These are phyloP conservation scores for Trametes pubescens DNA, from an alignment of 1,284 basidiomycete genomes.

Conservation along the genomic window DNA sequence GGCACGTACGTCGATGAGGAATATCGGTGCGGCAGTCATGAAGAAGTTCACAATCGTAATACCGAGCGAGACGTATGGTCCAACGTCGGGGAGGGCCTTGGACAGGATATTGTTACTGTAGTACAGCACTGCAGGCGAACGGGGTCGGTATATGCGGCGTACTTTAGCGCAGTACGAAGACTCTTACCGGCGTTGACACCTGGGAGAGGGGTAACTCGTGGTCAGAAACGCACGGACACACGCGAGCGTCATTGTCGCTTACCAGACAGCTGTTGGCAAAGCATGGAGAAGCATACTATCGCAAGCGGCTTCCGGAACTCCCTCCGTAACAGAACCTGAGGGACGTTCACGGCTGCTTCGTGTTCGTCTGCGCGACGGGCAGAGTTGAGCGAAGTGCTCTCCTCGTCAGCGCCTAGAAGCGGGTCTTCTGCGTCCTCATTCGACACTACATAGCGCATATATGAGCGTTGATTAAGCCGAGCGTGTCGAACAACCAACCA, in stretches of 20 bases:
- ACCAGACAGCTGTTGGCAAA: slow-evolving; percentile 84
- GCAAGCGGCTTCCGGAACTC: slow-evolving; percentile 75
- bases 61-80: slow-evolving; percentile 80
- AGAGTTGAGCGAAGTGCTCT: slow-evolving; percentile 43
- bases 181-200: slow-evolving; percentile 65
- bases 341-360: slow-evolving; percentile 56
- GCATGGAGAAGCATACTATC: slow-evolving; percentile 77
- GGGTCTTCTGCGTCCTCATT: slow-evolving; percentile 49
- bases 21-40: slow-evolving; percentile 84
- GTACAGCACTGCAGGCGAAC: slow-evolving; percentile 70
- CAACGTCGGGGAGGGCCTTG: slow-evolving; percentile 78
- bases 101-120: slow-evolving; percentile 90
- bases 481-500: slow-evolving; percentile 21
- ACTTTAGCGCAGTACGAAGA: neutral
- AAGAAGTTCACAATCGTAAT: slow-evolving; percentile 85
- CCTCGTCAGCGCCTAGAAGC: slow-evolving; percentile 48
- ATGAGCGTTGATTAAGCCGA: slow-evolving; percentile 5
- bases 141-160: slow-evolving; percentile 1
- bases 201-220: slow-evolving; percentile 18
- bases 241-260: slow-evolving; percentile 20
- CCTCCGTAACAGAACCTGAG: slow-evolving; percentile 59
- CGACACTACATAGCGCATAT: slow-evolving; percentile 19
- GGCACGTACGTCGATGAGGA: slow-evolving; percentile 79
- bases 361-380: slow-evolving; percentile 38
- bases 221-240: neutral